Evolutionary conservation across 2,329 filamentous ascomycete genomes (phyloP).

Genomic region (Hypocreales sp.): DNA sequence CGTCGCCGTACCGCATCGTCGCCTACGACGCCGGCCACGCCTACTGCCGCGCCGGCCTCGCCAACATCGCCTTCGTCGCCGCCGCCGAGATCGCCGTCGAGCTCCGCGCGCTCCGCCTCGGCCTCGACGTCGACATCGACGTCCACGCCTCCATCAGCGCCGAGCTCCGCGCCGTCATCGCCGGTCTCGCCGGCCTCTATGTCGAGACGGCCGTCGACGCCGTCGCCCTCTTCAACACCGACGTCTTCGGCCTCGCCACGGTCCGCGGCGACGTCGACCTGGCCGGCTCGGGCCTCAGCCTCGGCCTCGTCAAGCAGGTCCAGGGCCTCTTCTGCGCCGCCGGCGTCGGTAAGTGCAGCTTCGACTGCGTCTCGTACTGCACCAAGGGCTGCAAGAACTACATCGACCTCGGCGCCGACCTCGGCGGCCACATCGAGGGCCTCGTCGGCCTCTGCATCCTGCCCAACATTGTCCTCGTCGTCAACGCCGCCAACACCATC

Average conservation of each 20-base stretch:
- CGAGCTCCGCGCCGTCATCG: constrained; percentile 15
- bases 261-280: constrained; percentile 10
- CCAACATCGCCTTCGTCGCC: constrained; percentile 18
- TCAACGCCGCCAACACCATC: constrained; percentile 11
- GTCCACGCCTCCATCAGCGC: constrained; percentile 10
- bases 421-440: constrained; percentile 9
- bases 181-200: constrained; percentile 17
- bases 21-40: constrained; percentile 16
- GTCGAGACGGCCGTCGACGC: constrained; percentile 14
- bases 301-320: constrained; percentile 10
- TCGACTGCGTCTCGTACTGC: constrained; percentile 22
- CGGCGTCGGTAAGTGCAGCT: constrained; percentile 16
- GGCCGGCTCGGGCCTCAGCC: constrained; percentile 10
- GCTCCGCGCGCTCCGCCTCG: constrained; percentile 5
- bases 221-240: constrained; percentile 21
- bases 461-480: constrained; percentile 13
- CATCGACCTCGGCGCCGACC: constrained; percentile 13
- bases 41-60: constrained; percentile 19
- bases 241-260: constrained; percentile 14
- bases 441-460: constrained; percentile 17
- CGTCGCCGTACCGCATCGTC: constrained; percentile 18
- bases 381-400: constrained; percentile 22
- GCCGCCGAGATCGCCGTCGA: constrained; percentile 13
- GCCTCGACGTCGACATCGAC: constrained; percentile 8
- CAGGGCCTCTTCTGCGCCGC: constrained; percentile 13